Base-by-base conservation (phyloP, 495 filamentous ascomycete genomes). In the Pseudoneurospora amorphoporcata region DNA sequence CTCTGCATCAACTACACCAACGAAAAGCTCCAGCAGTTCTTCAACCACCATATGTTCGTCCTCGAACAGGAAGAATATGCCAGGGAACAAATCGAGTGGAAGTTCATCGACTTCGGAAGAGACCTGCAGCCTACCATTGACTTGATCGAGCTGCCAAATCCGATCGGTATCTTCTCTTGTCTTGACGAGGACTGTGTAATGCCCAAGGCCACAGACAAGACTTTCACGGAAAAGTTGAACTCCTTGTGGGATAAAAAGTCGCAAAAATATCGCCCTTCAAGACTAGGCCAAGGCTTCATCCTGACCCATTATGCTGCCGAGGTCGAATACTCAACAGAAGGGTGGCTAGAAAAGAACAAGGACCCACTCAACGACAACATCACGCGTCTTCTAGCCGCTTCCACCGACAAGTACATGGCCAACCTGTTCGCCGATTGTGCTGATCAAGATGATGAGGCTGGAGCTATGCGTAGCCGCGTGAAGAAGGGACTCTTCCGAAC, bases 41-140 rank as follows among this genome's bases (percentile, higher is more conserved):
- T 99, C 87, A 99, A 99, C 73, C 96, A 99, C 76, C 96, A 99
- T 84, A 99, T 99, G 96, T 99, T 99, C 80, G 96, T 99, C 29
- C 83, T 99, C 29, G 96, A 99, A 78, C 96, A 99, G 78, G 96
- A 99, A 79, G 96, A 99, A 81, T 99, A 99, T 81, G 94, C 96
- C 17, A 83, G 94, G 69, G 96, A 99, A 79, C 92, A 97, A 80
- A 99, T 99, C 76, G 95, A 99, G 82, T 99, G 96, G 96, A 93
- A 98, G 78, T 99, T 99, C 79, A 98, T 99, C 78, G 96, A 99
- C 78, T 99, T 99, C 79, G 96, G 96, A 43, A 93, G 92, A 73
- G 96, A 99, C 78, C 84, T 99, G 19, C 96, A 99, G 82, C 96
- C 96, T 3, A 99, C 96, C 5, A 99, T 99, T 76, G 95, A 99